Conservation (phyloP, 805 yeast species). For the Blastobotrys terrestris region DNA sequence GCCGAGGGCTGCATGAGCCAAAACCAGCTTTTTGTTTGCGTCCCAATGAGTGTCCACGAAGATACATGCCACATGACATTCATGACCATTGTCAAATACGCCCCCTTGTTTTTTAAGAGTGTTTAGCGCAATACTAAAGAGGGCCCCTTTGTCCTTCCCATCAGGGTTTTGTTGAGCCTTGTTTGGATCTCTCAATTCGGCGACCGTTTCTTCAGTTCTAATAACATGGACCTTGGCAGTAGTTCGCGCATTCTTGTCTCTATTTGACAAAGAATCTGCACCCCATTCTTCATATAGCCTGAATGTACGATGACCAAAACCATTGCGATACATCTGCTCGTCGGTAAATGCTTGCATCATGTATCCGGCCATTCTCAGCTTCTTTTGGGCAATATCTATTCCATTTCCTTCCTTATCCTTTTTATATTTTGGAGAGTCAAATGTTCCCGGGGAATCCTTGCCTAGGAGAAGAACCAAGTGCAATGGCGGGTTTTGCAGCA, state of each 20-base stretch:
- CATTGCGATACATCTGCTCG: constrained; percentile 77
- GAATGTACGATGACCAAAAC: constrained; percentile 74
- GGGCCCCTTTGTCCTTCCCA: constrained; percentile 67
- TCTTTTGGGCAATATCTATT: constrained; percentile 62
- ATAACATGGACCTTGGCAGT: constrained; percentile 76
- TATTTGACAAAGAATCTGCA: constrained; percentile 45
- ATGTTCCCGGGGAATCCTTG: constrained; percentile 61
- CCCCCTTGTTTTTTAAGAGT: constrained; percentile 53
- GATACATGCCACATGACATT: constrained; percentile 77
- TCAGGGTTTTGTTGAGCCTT: constrained; percentile 79
- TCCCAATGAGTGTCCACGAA: constrained; percentile 86
- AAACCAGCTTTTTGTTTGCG: constrained; percentile 45
- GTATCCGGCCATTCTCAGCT: constrained; percentile 75
- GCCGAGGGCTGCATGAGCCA: constrained; percentile 91
- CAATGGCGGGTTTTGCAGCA: constrained; percentile 64
- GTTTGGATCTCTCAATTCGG: constrained; percentile 69
- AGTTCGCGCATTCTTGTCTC: constrained; percentile 41
- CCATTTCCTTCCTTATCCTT: constrained; percentile 49
- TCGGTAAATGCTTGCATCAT: constrained; percentile 87
- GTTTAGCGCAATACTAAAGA: constrained; percentile 76
- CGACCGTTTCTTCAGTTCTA: constrained; percentile 57
- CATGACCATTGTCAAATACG: constrained; percentile 43
- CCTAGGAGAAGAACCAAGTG: constrained; percentile 75
- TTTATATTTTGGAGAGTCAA: constrained; percentile 56
- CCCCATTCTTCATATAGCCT: constrained; percentile 63